Evolutionary conservation across 768 basidiomycete species (phyloP), one percentile per base, ranked within the genome.

Genomic region (Cystofilobasidium ferigula): DNA sequence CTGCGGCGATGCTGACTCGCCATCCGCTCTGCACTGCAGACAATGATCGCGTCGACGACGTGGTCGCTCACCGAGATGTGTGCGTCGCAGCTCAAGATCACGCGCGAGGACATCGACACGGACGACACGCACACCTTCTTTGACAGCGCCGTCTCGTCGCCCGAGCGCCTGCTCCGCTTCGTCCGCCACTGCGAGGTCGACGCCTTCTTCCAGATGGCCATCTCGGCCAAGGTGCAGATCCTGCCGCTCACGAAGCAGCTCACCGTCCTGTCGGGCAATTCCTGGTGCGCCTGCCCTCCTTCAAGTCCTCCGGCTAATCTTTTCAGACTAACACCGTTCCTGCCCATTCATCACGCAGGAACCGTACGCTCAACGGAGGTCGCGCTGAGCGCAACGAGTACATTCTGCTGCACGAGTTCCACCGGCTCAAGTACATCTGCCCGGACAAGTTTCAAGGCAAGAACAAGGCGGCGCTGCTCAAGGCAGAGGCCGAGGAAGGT

Each of bases 41-140:
- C 88, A 26, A 94, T 97, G 90, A 98, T 99, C 74, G 78, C 86
- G 0, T 98, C 95, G 3, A 97, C 91, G 5, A 98, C 95, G 0
- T 99, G 95, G 95, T 94, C 93, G 2, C 78, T 98, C 61, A 90
- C 89, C 12, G 95, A 99, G 76, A 97, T 99, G 92, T 92, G 89
- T 77, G 82, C 81, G 69, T 88, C 90, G 0, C 87, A 94, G 74
- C 83, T 99, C 69, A 86, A 86, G 69, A 82, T 83, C 67, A 85
- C 87, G 61, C 80, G 95, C 42, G 87, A 95, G 73, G 95, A 98
- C 69, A 92, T 95, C 69, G 94, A 98, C 73, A 86, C 91, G 0
- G 94, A 97, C 69, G 95, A 98, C 72, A 94, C 90, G 0, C 85
- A 89, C 34, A 81, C 82, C 69, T 97, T 89, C 76, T 84, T 99